phyloP scores from a whole-genome alignment of 768 basidiomycete genomes.

The Suillus cothurnatus region DNA sequence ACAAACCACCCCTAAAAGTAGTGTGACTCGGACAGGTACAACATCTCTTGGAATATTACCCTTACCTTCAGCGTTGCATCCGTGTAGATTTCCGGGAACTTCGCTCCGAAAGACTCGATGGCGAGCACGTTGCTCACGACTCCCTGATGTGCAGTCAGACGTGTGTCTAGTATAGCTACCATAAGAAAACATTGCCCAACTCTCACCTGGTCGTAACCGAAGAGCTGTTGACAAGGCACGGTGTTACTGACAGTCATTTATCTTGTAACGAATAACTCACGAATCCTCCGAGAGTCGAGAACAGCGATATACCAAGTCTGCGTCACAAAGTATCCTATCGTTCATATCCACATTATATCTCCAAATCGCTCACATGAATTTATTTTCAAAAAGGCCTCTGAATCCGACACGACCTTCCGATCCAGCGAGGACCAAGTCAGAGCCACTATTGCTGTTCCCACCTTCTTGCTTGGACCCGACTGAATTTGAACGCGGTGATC shows the following conservation, averaged over 20 bases:
- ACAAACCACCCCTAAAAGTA: conserved; percentile 34
- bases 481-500: neutral
- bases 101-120: conserved; percentile 37
- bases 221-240: conserved; percentile 21
- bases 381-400: conserved; percentile 30
- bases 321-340: conserved; percentile 3
- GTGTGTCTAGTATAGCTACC: neutral
- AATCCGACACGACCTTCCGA: conserved; percentile 32
- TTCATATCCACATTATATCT: neutral
- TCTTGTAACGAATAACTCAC: conserved; percentile 19
- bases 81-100: conserved; percentile 35
- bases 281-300: conserved; percentile 35
- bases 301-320: conserved; percentile 34
- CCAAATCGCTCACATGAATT: conserved; percentile 25
- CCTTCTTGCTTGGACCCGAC: neutral
- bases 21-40: conserved; percentile 1
- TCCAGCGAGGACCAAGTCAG: conserved; percentile 16
- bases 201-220: conserved; percentile 35
- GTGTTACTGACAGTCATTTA: neutral
- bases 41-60: neutral
- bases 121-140: conserved; percentile 38
- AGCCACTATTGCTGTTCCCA: neutral
- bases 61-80: conserved; percentile 29
- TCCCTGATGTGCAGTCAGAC: conserved; percentile 20
- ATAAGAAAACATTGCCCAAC: neutral